Base-by-base conservation (phyloP, 2,329 filamentous ascomycete species). In the Aspergillus nomiae region DNA sequence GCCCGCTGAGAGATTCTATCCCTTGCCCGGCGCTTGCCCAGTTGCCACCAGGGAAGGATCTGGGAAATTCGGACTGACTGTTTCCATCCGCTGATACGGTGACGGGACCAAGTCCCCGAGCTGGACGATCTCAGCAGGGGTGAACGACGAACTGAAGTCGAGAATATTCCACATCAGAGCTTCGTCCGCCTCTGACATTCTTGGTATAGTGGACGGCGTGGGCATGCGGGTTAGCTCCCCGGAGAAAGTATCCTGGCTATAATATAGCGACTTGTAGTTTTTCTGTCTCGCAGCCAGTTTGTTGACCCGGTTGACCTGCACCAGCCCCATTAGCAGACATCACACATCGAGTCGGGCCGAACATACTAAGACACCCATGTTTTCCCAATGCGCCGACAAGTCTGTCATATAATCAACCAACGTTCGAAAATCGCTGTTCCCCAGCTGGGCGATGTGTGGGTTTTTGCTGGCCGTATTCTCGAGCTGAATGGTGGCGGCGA, bases 401-500 rank as follows among this genome's bases (percentile, higher is more conserved):
- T 66, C 62, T 1, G 61, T 70, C 30, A 72, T 70, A 14, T 67
- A 72, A 5, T 65, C 63, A 11, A 71, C 62, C 10, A 72, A 64
- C 5, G 62, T 63, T n/a, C 59, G 60, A 55, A 68, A 72, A 45
- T 72, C 70, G 14, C 66, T 68, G 16, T 69, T 71, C 2, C 69
- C 55, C 21, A 70, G 32, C 8, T 65, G 62, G 4, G 70, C 69
- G 45, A 73, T 68, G n/a, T 71, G 64, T 1, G 65, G 70, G 9
- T 72, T 72, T 24, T 68, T 70, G 57, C 65, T 71, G 2, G 63
- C 62, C 1, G 71, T 73, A 46, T 73, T 68, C 48, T 73, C 71
- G 2, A 73, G 63, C 30, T 73, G 71, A 30, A 73, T 72, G 0
- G 70, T 73, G 16, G 71, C 71, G 11, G 71, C 71, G 28, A 73